phyloP scores from a whole-genome alignment of 257 asterid species.

The Solanum arcanum region DNA sequence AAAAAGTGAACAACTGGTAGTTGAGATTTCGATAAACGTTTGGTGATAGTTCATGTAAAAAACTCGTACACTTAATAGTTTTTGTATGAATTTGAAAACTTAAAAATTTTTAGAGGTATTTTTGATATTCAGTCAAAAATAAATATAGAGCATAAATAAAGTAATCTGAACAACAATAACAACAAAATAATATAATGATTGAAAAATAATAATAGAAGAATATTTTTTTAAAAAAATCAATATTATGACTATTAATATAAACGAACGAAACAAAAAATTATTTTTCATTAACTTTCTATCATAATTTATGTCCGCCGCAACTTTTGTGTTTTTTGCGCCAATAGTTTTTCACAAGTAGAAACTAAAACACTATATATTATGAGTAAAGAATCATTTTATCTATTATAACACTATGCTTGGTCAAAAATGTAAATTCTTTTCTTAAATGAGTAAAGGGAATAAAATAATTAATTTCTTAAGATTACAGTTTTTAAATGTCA shows the following conservation, averaged over 20 bases:
- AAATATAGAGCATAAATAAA: background rate
- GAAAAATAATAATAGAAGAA: background rate
- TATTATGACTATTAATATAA: background rate
- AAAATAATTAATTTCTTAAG: too few relatives aligned
- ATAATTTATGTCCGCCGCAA: accelerated
- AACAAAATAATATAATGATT: background rate
- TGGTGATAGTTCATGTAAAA: background rate
- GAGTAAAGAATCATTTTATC: background rate
- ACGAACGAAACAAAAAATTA: background rate
- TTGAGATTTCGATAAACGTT: background rate
- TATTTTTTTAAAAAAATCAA: too few relatives aligned
- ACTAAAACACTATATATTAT: background rate
- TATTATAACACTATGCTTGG: background rate
- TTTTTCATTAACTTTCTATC: background rate
- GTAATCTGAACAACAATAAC: background rate
- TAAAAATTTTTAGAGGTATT: background rate
- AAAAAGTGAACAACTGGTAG: background rate
- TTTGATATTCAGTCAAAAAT: accelerated
- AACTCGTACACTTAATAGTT: background rate
- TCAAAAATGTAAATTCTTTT: too few relatives aligned
- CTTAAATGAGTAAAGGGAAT: too few relatives aligned
- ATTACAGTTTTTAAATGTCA: background rate
- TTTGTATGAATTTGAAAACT: background rate
- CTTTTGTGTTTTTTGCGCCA: accelerated
- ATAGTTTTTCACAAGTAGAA: background rate